Base-by-base conservation (phyloP, 2,329 filamentous ascomycete genomes). In the Microascus cirrosus region DNA sequence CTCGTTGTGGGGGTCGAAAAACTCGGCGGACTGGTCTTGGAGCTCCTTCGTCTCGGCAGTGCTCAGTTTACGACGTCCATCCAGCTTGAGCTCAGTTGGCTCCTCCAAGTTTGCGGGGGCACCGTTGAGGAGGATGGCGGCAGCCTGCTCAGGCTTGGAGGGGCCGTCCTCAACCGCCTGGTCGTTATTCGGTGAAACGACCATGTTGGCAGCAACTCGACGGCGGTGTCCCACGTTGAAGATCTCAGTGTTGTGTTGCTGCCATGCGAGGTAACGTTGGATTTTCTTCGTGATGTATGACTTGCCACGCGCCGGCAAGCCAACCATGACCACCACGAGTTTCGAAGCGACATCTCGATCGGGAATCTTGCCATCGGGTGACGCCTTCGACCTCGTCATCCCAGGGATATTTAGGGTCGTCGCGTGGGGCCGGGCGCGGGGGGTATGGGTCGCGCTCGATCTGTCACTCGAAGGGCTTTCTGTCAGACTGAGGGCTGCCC, bases 251-350 rank as follows among this genome's bases (percentile, higher is more conserved):
- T 96, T 90, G 72, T 99, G 93, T 68, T 99, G 94, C 67, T 96
- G 85, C 94, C 94, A 99, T 55, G 95, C 93, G 55, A 99, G 76
- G 69, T 97, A 99, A 61, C 94, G 83, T 60, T 94, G 89, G 62
- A 99, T 82, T 75, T 99, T 99, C 78, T 97, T 97, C 61, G 94
- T 97, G 66, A 99, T 95, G 73, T 99, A 99, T 58, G 92, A 96
- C 75, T 99, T 99, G 69, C 94, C 94, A 66, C 94, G 81, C 11
- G 94, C 94, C 2, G 94, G 94, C 65, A 99, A 76, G 62, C 94
- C 94, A 60, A 99, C 94, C 94, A 99, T 99, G 70, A 99, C 85
- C 66, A 99, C 95, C 68, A 97, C 90, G 61, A 99, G 79, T 77
- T 99, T 99, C 48, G 94, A 89, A 55, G 92, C 94, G 55, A 99